Evolutionary conservation across 2,329 filamentous ascomycete species (phyloP), one percentile per base, ranked within the genome.

Genomic region (Podosphaera xanthii): DNA sequence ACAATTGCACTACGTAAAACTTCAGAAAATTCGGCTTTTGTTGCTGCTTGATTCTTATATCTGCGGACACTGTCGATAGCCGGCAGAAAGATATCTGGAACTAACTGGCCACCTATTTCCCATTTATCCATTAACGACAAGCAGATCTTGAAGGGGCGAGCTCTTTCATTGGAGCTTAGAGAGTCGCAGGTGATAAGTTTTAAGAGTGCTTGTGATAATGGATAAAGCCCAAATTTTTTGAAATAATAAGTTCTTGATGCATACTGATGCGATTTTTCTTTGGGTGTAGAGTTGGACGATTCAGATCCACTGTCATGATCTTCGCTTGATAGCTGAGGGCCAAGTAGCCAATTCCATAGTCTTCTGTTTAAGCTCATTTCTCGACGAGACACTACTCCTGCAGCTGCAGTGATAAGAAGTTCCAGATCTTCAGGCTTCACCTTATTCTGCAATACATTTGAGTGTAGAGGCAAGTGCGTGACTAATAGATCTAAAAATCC

Each of bases 311-410:
- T 71, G 57, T 82, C 77, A 31, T 72, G 65, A 61, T 82, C 76
- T 59, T 71, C 65, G 33, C 58, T 59, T 31, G 71, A 66, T 56
- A 78, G 78, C 57, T 79, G 87, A 2, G 90, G 90, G 0, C 92
- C 92, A 1, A 98, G 76, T 61, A 97, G 83, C 92, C 92, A 98
- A 50, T 86, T 82, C 89, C 91, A 97, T n/a, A 98, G 73, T 44
- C 92, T 81, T 65, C 92, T 77, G 69, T 98, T 98, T 56, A 98
- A 74, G 68, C 91, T 94, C 92, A 98, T 98, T 63, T 98, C 92
- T 71, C 90, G 81, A 57, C 92, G 80, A 30, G 83, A 83, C 0
- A 97, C 88, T 30, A 98, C 90, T 1, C 86, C 83, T n/a, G 83
- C 82, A 4, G 91, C 90, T 14, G 91, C 87, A 60, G 82, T 79